Percentiles rank a stretch among this genome's conserved stretches.
These are phyloP conservation scores for Phytophthora pisi DNA, from an alignment of 352 stramenopile genomes.

Conservation along the genomic window DNA sequence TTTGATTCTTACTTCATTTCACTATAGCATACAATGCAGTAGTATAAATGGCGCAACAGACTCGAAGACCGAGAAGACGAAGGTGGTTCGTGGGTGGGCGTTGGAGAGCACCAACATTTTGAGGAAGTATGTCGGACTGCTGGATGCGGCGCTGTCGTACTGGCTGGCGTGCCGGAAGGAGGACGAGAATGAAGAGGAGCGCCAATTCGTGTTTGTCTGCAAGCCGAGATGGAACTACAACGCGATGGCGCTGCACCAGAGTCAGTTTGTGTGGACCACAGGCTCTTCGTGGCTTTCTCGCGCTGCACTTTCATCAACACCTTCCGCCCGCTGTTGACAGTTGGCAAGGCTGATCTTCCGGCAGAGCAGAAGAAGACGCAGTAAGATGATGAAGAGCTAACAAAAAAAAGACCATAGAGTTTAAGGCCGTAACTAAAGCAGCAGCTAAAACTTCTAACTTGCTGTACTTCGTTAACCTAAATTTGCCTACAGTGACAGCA, in stretches of 20 bases:
- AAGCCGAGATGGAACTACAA: slow-evolving; percentile 84
- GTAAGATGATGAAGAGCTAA: slow-evolving; percentile 12
- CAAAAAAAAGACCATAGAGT: too few relatives aligned
- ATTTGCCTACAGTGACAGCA: too few relatives aligned
- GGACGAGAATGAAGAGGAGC: slow-evolving; percentile 4
- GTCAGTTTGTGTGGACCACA: slow-evolving; percentile 97
- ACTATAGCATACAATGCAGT: too few relatives aligned
- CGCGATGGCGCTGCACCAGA: slow-evolving; percentile 92
- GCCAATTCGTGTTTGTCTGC: slow-evolving; percentile 66
- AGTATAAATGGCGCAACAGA: too few relatives aligned
- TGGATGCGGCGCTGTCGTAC: slow-evolving; percentile 70
- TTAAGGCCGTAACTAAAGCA: too few relatives aligned
- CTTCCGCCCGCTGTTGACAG: slow-evolving; percentile 51
- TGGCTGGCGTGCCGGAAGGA: slow-evolving; percentile 31
- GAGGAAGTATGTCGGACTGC: slow-evolving; percentile 89
- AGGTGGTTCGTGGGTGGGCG: slow-evolving; percentile 56
- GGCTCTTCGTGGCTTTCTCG: slow-evolving; percentile 95
- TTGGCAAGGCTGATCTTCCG: slow-evolving; percentile 31
- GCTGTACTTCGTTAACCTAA: too few relatives aligned
- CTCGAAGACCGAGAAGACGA: not conserved
- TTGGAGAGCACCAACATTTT: slow-evolving; percentile 78
- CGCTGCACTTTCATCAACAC: slow-evolving; percentile 96
- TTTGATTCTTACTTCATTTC: too few relatives aligned
- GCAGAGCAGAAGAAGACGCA: slow-evolving; percentile 39
- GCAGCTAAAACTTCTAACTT: too few relatives aligned